Evolutionary conservation across 768 basidiomycete genomes (phyloP).

Genomic region (Porpolomopsis calyptriformis): DNA sequence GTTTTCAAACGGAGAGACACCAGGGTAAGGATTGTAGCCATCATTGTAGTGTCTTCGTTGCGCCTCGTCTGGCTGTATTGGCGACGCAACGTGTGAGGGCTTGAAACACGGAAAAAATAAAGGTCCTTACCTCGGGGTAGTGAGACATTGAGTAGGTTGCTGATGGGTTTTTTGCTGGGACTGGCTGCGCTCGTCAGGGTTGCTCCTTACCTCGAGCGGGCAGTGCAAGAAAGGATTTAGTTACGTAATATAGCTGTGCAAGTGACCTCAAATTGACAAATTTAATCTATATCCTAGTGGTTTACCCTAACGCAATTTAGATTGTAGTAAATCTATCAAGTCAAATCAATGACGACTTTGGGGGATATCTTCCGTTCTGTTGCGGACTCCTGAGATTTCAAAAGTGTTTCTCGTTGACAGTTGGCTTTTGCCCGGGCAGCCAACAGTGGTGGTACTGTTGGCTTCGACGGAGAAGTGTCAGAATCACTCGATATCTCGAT

Average conservation of each 20-base stretch:
- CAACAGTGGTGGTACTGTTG: slow-evolving; percentile 3
- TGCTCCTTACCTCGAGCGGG: too few relatives aligned
- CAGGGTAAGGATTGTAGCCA: slow-evolving; percentile 44
- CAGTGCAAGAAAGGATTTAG: too few relatives aligned
- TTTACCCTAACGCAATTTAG: too few relatives aligned
- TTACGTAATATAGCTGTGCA: too few relatives aligned
- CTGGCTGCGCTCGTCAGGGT: too few relatives aligned
- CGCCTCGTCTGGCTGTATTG: slow-evolving; percentile 54
- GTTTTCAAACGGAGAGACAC: slow-evolving; percentile 15
- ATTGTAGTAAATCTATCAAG: too few relatives aligned
- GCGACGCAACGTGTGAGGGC: neutral
- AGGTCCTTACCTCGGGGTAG: slow-evolving; percentile 22
- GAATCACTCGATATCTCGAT: slow-evolving; percentile 33
- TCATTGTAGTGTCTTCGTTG: slow-evolving; percentile 59
- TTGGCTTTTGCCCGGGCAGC: slow-evolving; percentile 3
- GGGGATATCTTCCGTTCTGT: neutral
- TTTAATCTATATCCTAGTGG: too few relatives aligned
- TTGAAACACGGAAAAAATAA: neutral
- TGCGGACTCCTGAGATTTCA: neutral
- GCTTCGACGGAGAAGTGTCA: slow-evolving; percentile 13
- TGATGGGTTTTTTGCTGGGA: too few relatives aligned
- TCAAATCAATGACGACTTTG: slow-evolving; percentile 7
- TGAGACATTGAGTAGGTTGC: slow-evolving; percentile 20
- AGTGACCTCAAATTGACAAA: too few relatives aligned
- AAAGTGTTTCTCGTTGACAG: neutral